A percentile compares a stretch with the other conserved stretches of the same genome.
Evolutionary conservation across 2,329 filamentous ascomycete genomes (phyloP).

Genomic region (Stachybotrys elegans): DNA sequence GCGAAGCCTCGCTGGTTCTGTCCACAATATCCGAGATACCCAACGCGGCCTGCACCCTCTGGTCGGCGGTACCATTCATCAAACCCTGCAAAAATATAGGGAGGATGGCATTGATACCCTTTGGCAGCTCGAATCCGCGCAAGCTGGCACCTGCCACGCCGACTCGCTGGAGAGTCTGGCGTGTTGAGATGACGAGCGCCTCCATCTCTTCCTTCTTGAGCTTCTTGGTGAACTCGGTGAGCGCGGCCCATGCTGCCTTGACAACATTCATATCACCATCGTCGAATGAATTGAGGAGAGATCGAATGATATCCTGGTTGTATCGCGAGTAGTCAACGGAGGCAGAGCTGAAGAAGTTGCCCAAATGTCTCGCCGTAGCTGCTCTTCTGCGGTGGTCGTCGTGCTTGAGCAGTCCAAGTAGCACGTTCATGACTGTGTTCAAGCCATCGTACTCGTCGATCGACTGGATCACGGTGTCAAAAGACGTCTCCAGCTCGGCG

Average conservation of each 20-base stretch:
- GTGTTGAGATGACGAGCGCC: slow-evolving; percentile 76
- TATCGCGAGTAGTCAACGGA: slow-evolving; percentile 91
- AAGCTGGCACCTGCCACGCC: slow-evolving; percentile 81
- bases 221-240: slow-evolving; percentile 81
- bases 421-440: slow-evolving; percentile 91
- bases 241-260: slow-evolving; percentile 81
- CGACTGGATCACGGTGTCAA: slow-evolving; percentile 84
- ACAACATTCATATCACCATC: slow-evolving; percentile 80
- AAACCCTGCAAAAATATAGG: slow-evolving; percentile 97
- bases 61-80: slow-evolving; percentile 92
- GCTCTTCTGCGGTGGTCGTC: slow-evolving; percentile 84
- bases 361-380: slow-evolving; percentile 71
- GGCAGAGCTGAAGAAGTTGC: slow-evolving; percentile 77
- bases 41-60: slow-evolving; percentile 84
- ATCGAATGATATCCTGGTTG: slow-evolving; percentile 90
- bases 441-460: slow-evolving; percentile 95
- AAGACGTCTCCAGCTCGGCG: slow-evolving; percentile 69
- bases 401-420: slow-evolving; percentile 82
- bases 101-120: slow-evolving; percentile 93
- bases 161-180: slow-evolving; percentile 80
- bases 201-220: slow-evolving; percentile 99
- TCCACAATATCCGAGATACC: slow-evolving; percentile 96
- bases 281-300: slow-evolving; percentile 86
- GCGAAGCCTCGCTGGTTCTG: slow-evolving; percentile 76
- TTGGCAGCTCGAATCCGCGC: slow-evolving; percentile 84